Conservation (phyloP, 352 stramenopile genomes). For the Globisporangium takayamanum region DNA sequence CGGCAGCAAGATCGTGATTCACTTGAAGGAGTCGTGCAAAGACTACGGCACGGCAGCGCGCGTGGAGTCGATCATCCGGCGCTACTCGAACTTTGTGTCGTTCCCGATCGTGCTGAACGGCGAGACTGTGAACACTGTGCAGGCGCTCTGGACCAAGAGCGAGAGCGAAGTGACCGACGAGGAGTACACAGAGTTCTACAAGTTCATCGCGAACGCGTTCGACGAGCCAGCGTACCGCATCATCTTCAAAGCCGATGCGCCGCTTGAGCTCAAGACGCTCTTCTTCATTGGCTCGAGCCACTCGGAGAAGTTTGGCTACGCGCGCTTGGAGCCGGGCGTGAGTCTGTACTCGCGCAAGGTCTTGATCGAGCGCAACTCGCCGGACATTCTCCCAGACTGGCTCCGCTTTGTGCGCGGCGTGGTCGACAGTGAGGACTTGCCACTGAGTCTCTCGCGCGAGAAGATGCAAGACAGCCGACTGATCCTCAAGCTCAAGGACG, state of each 20-base stretch:
- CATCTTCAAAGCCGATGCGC: conserved; percentile 98
- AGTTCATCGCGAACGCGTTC: conserved; percentile 95
- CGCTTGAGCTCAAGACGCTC: conserved; percentile 97
- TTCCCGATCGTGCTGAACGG: conserved; percentile 98
- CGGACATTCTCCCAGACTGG: conserved; percentile 98
- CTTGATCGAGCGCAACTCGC: conserved; percentile 97
- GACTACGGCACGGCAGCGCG: conserved; percentile 90
- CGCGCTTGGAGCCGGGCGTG: conserved; percentile 94
- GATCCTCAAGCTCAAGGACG: conserved; percentile 95
- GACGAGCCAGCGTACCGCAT: conserved; percentile 92
- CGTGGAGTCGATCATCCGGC: conserved; percentile 96
- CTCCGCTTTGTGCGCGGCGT: conserved; percentile 88
- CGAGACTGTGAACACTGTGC: conserved; percentile 96
- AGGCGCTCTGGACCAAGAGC: conserved; percentile 97
- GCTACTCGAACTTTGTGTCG: conserved; percentile 99
- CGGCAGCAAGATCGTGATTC: conserved; percentile 96
- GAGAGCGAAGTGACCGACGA: conserved; percentile 94
- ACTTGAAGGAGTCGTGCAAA: conserved; percentile 96
- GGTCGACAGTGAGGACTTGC: conserved; percentile 98
- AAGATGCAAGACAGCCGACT: conserved; percentile 98
- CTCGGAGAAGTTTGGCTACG: conserved; percentile 96
- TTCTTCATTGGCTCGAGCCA: conserved; percentile 97
- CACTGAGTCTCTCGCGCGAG: conserved; percentile 97
- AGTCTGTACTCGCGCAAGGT: conserved; percentile 99
- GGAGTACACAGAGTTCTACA: conserved; percentile 96